Percentiles rank a stretch among this genome's conserved stretches.
These are phyloP conservation scores for Diversispora epigaea DNA, from an alignment of 192 early-diverging fungal species.

Conservation along the genomic window DNA sequence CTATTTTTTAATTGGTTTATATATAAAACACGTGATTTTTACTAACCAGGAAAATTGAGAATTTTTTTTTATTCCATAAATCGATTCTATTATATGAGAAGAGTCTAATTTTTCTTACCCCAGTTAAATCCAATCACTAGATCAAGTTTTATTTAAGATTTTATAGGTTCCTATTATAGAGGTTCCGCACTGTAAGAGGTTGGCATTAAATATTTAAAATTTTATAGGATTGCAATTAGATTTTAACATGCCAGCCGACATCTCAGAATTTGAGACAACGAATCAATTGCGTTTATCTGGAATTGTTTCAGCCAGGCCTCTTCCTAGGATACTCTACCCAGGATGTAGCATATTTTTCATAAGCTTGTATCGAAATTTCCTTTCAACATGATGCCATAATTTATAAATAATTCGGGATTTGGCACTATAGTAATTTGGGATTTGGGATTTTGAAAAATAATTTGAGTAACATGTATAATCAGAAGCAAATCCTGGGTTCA, in stretches of 20 bases:
- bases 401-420: background rate
- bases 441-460: too few relatives aligned
- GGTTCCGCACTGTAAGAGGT: too few relatives aligned
- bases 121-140: too few relatives aligned
- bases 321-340: constrained; percentile 14
- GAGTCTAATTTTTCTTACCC: too few relatives aligned
- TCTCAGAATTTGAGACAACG: background rate
- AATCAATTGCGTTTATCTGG: constrained; percentile 18
- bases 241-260: background rate
- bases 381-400: constrained; percentile 14
- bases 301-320: constrained; percentile 4
- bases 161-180: too few relatives aligned
- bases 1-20: too few relatives aligned
- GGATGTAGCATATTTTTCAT: constrained; percentile 2
- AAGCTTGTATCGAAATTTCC: background rate
- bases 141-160: too few relatives aligned
- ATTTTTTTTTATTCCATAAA: too few relatives aligned
- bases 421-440: background rate
- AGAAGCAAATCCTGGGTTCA: background rate
- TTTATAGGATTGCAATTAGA: background rate
- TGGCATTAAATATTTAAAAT: background rate
- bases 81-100: too few relatives aligned
- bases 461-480: too few relatives aligned
- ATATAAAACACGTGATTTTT: too few relatives aligned
- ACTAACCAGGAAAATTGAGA: too few relatives aligned